A percentile compares a stretch with the other conserved stretches of the same genome.
Evolutionary conservation across 2,329 filamentous ascomycete genomes (phyloP).

Genomic region (Stachybotrys echinatus): DNA sequence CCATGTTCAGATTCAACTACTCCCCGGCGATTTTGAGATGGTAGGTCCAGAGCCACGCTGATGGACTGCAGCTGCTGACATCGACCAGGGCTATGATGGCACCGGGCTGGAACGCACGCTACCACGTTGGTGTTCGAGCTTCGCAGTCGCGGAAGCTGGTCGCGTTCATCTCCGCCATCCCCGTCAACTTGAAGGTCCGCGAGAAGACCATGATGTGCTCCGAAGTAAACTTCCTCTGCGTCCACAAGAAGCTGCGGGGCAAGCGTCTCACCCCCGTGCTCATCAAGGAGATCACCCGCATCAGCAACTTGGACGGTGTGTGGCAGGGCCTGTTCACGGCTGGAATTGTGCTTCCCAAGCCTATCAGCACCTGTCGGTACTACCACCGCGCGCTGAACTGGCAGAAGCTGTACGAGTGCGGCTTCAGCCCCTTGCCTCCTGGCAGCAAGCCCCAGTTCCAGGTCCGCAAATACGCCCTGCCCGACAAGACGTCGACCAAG

Average conservation of each 20-base stretch:
- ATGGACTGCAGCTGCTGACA: background rate
- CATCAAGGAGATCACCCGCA: constrained; percentile 95
- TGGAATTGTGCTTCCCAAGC: constrained; percentile 84
- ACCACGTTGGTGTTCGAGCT: constrained; percentile 91
- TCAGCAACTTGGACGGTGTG: constrained; percentile 79
- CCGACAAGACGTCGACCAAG: constrained; percentile 64
- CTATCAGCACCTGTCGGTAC: constrained; percentile 89
- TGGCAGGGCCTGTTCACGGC: constrained; percentile 97
- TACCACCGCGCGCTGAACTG: constrained; percentile 93
- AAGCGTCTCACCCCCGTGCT: constrained; percentile 90
- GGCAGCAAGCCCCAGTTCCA: constrained; percentile 83
- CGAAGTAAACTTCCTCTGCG: constrained; percentile 97
- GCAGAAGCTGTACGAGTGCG: constrained; percentile 91
- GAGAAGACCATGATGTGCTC: constrained; percentile 69
- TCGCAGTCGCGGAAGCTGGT: constrained; percentile 80
- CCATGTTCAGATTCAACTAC: constrained; percentile 98
- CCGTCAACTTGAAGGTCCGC: constrained; percentile 75
- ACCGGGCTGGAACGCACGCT: constrained; percentile 88
- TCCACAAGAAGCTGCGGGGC: constrained; percentile 94
- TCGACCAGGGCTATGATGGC: constrained; percentile 76
- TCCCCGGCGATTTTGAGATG: constrained; percentile 84
- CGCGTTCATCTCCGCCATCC: constrained; percentile 93
- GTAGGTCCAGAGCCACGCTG: constrained; percentile 38
- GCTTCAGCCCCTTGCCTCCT: constrained; percentile 82
- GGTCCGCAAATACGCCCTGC: constrained; percentile 79